A percentile compares a stretch with the other conserved stretches of the same genome.
These are phyloP conservation scores for Pythium brachiatum DNA, from an alignment of 352 stramenopile genomes.

Conservation along the genomic window DNA sequence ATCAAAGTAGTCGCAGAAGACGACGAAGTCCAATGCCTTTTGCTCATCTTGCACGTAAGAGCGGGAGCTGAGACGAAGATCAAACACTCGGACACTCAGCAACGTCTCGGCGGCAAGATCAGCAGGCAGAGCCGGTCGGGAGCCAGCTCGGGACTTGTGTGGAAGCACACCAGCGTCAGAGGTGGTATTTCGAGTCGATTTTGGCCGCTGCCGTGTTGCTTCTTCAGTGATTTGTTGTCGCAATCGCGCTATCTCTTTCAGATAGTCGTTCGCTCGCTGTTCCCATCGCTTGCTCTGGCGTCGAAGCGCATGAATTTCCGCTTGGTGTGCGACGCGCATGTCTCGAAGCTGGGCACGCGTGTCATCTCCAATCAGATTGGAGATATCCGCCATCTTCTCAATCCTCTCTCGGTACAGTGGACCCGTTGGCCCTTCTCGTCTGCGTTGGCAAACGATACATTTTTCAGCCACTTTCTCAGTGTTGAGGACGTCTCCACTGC, in stretches of 20 bases:
- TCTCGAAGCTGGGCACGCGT: constrained; percentile 26
- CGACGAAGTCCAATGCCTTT: constrained; percentile 3
- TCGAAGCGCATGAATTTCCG: constrained; percentile 15
- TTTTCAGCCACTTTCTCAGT: neutral
- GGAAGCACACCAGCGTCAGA: too few relatives aligned
- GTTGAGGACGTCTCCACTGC: neutral
- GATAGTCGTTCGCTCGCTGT: constrained; percentile 22
- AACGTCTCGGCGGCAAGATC: constrained; percentile 8
- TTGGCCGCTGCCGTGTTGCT: too few relatives aligned
- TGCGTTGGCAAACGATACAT: neutral
- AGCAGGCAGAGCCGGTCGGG: neutral
- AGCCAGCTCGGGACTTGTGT: too few relatives aligned
- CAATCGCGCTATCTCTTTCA: constrained; percentile 27
- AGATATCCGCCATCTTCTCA: constrained; percentile 26
- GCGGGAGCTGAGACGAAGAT: neutral
- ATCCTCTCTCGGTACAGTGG: constrained; percentile 20
- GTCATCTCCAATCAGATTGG: constrained; percentile 29
- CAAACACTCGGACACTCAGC: constrained; percentile 1
- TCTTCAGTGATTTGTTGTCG: neutral
- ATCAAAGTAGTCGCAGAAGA: constrained; percentile 46
- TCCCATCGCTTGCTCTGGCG: constrained; percentile 25
- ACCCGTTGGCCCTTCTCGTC: neutral
- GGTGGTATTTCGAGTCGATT: too few relatives aligned
- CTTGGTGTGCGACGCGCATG: constrained; percentile 16
- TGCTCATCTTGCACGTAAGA: neutral